These are phyloP conservation scores for Pseudisothecium myosuroides DNA, from an alignment of 225 moss, liverwort and hornwort species.

Conservation along the genomic window DNA sequence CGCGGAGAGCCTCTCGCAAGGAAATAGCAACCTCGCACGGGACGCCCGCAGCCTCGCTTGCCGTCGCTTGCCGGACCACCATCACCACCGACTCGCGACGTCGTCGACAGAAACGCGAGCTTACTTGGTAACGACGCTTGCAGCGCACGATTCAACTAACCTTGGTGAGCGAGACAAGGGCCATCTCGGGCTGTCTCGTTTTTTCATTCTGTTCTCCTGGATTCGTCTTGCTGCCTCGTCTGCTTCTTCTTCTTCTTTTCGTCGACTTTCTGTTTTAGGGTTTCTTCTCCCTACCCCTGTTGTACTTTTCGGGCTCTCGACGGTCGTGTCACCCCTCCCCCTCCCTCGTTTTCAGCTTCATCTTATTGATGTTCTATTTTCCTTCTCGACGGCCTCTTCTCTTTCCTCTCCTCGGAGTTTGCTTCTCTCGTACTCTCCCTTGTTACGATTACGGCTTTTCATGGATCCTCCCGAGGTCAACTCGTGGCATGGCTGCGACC, in stretches of 20 bases:
- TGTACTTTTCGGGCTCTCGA: not conserved
- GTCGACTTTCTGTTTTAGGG: not conserved
- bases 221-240: not conserved
- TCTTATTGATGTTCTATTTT: not conserved
- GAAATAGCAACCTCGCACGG: not conserved
- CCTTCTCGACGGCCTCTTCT: not conserved
- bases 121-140: not conserved
- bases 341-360: not conserved
- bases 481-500: not conserved
- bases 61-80: not conserved
- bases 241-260: not conserved
- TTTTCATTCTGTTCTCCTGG: not conserved
- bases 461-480: not conserved
- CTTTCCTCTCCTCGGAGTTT: not conserved
- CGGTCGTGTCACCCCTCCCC: not conserved
- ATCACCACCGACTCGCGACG: not conserved
- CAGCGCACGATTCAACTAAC: not conserved
- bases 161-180: not conserved
- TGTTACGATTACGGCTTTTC: not conserved
- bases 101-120: not conserved
- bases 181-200: not conserved
- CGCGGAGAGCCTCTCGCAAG: not conserved
- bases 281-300: not conserved
- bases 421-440: not conserved
- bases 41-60: not conserved